phyloP scores from a whole-genome alignment of 768 basidiomycete species.

The Tylopilus plumbeoviolaceoides region DNA sequence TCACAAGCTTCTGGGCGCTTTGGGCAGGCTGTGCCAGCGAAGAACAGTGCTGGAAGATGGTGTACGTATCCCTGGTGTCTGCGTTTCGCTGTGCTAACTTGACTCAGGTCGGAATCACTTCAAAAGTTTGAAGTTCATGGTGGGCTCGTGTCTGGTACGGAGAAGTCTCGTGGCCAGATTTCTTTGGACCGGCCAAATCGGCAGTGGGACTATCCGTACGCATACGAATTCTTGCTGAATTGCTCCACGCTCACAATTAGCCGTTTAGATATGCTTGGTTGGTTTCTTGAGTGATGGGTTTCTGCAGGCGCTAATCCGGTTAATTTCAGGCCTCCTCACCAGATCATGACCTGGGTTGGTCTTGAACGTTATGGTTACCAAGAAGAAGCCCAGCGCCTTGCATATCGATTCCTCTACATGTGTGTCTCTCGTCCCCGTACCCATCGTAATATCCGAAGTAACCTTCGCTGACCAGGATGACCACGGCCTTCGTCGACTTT shows the following conservation, averaged over 20 bases:
- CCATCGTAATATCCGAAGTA: background rate
- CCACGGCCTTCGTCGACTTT: conserved; percentile 91
- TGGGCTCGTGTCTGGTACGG: conserved; percentile 93
- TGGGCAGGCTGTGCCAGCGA: conserved; percentile 99
- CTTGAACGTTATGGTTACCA: conserved; percentile 93
- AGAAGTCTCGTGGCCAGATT: conserved; percentile 93
- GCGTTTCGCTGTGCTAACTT: conserved; percentile 8
- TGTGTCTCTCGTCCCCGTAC: conserved; percentile 59
- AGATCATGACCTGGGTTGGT: conserved; percentile 98
- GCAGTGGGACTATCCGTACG: conserved; percentile 97
- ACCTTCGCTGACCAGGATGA: conserved; percentile 58
- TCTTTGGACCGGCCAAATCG: conserved; percentile 95
- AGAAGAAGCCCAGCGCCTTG: conserved; percentile 87
- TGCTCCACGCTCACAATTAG: conserved; percentile 3
- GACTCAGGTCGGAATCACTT: conserved; percentile 69
- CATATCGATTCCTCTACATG: conserved; percentile 99
- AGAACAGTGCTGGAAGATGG: conserved; percentile 88
- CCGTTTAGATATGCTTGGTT: conserved; percentile 63
- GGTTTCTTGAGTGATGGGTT: conserved; percentile 7
- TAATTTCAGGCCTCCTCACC: conserved; percentile 81
- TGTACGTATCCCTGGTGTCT: conserved; percentile 51
- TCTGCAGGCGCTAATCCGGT: conserved; percentile 10
- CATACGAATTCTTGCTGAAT: conserved; percentile 21
- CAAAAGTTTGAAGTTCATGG: conserved; percentile 96
- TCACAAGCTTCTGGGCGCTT: conserved; percentile 93